phyloP scores from a whole-genome alignment of 2,329 filamentous ascomycete genomes.

The Thelonectria blattea region DNA sequence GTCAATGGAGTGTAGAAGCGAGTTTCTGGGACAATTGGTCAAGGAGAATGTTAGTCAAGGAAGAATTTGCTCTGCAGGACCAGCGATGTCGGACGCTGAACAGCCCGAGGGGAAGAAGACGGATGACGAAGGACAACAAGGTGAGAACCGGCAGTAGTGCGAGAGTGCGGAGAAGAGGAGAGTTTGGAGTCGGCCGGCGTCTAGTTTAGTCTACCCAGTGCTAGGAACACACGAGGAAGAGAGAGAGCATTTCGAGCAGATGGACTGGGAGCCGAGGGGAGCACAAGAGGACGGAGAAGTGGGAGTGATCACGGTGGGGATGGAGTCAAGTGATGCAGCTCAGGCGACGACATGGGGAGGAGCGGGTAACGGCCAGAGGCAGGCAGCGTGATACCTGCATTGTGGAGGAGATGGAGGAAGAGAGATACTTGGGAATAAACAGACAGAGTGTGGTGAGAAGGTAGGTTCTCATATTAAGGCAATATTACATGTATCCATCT shows the following conservation, averaged over 20 bases:
- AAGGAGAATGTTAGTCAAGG: slow-evolving; percentile 2
- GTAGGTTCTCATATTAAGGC: too few species aligned
- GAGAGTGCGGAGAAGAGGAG: slow-evolving; percentile 12
- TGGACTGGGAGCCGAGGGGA: background rate
- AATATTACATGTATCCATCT: too few species aligned
- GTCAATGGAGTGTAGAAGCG: background rate
- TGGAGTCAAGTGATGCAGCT: background rate
- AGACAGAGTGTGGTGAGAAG: background rate
- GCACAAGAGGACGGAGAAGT: background rate
- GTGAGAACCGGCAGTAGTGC: slow-evolving; percentile 6
- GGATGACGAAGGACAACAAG: slow-evolving; percentile 6
- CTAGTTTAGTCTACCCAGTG: background rate
- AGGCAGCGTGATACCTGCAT: background rate
- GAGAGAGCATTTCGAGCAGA: background rate
- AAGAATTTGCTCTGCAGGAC: background rate
- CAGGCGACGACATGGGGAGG: slow-evolving; percentile 8
- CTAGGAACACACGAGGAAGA: background rate
- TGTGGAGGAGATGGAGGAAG: background rate
- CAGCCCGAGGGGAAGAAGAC: background rate
- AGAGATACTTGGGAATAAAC: background rate
- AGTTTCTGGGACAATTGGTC: background rate
- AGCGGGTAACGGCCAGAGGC: background rate
- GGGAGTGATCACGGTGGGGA: slow-evolving; percentile 3
- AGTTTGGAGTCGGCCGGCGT: slow-evolving; percentile 13
- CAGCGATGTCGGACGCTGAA: slow-evolving; percentile 23